Percentiles rank a stretch among this genome's conserved stretches.
phyloP scores from a whole-genome alignment of 169 alveolate genomes.

The Plasmodium gonderi region DNA sequence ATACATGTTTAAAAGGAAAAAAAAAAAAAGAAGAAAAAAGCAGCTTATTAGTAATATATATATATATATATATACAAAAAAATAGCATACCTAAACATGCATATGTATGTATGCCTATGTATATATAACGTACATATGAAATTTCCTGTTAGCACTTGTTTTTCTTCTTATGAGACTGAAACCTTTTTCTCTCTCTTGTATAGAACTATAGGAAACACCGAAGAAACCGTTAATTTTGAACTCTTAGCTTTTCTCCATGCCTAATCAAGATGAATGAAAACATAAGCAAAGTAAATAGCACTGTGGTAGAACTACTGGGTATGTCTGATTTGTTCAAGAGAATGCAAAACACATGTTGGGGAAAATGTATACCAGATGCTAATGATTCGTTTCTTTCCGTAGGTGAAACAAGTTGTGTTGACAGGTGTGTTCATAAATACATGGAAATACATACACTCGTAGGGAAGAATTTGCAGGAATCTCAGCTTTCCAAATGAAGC shows the following conservation, averaged over 20 bases:
- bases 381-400: constrained; percentile 79
- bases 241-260: neutral
- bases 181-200: neutral
- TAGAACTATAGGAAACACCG: neutral
- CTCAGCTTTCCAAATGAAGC: constrained; percentile 28
- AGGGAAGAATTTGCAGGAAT: constrained; percentile 67
- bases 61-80: too few relatives aligned
- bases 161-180: too few relatives aligned
- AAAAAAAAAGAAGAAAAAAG: neutral
- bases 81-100: neutral
- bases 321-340: constrained; percentile 87
- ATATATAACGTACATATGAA: neutral
- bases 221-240: neutral
- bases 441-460: constrained; percentile 69
- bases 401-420: constrained; percentile 87
- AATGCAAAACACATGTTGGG: constrained; percentile 86
- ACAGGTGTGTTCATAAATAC: constrained; percentile 86
- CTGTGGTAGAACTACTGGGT: constrained; percentile 86
- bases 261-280: constrained; percentile 41
- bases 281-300: constrained; percentile 78
- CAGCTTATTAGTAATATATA: too few relatives aligned
- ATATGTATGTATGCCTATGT: neutral
- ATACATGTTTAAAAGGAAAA: neutral
- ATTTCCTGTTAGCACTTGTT: neutral
- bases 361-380: constrained; percentile 82